A percentile compares a stretch with the other conserved stretches of the same genome.
These are phyloP conservation scores for Rhexocercosporidium sp. DNA, from an alignment of 2,329 filamentous ascomycete genomes.

Conservation along the genomic window DNA sequence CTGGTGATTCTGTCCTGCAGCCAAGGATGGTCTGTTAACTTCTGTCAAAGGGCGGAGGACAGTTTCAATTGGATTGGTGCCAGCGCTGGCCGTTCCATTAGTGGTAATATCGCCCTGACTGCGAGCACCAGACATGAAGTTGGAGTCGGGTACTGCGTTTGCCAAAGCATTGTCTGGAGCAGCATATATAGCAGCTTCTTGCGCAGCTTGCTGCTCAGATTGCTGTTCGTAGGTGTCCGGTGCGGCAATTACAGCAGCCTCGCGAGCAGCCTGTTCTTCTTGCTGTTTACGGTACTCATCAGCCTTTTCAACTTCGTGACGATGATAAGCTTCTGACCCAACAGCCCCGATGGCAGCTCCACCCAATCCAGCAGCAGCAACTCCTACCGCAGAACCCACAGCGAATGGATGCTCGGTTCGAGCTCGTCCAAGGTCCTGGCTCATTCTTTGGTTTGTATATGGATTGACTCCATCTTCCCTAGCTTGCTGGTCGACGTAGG, in stretches of 20 bases:
- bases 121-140: constrained; percentile 33
- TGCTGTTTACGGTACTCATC: constrained; percentile 27
- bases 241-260: constrained; percentile 35
- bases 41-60: constrained; percentile 27
- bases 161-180: constrained; percentile 24
- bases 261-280: constrained; percentile 31
- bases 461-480: constrained; percentile 62
- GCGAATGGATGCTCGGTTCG: constrained; percentile 12
- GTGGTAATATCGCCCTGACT: constrained; percentile 28
- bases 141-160: constrained; percentile 14
- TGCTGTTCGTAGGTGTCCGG: constrained; percentile 31
- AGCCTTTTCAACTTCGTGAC: constrained; percentile 26
- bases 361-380: constrained; percentile 31
- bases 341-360: constrained; percentile 30
- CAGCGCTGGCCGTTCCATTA: not conserved
- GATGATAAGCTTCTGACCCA: constrained; percentile 31
- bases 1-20: constrained; percentile 35
- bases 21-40: constrained; percentile 30
- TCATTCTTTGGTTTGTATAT: constrained; percentile 50
- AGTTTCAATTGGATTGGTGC: constrained; percentile 17
- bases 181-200: constrained; percentile 28
- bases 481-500: constrained; percentile 55
- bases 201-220: constrained; percentile 28
- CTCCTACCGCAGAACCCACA: constrained; percentile 18
- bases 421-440: constrained; percentile 14